Base-by-base conservation (phyloP, 257 asterid species). In the Nicotiana obtusifolia region DNA sequence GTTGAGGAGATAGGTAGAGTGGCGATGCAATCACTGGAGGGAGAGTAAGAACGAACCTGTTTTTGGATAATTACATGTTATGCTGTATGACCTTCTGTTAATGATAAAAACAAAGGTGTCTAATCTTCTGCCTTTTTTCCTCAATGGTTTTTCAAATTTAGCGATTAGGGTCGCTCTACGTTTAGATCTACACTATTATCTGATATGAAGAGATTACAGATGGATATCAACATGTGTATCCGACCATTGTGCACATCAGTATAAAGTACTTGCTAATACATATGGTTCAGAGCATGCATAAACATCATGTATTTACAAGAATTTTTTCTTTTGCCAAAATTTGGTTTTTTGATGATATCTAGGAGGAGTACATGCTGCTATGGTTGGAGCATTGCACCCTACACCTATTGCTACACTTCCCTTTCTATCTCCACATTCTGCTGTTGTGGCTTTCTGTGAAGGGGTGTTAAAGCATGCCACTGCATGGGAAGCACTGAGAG, bases 361-460 rank as follows among this genome's bases (percentile, higher is more conserved):
- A 95, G 99, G 99, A 5, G 98, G 99, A 84, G 99, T 95, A 67
- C 98, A 94, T 88, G 99, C 99, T 54, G 97, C 99, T 54, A 94
- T 95, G 99, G 98, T 95, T 80, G 99, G 99, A 69, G 89, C 99
- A 16, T 88, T 95, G 87, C 94, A 95, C 86, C 98, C 97, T 17
- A 90, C 95, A 15, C 97, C 97, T 47, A 89, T 95, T 81, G 99
- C 99, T 67, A 92, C 96, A 13, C 90, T 94, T 80, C 99, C 99
- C 8, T 95, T 94, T 87, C 97, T 95, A 57, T 95, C 98, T 76
- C 99, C 99, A 62, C 98, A 91, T 89, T 95, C 98, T 41, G 99
- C 98, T 10, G 97, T 87, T n/a, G 99, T 93, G 82, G 98, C 99
- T 22, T 95, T 95, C 83, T 94, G 99, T 66, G 99, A 95, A 84